Percentiles rank a stretch among this genome's conserved stretches.
These are phyloP conservation scores for Rhypophila decipiens DNA, from an alignment of 495 filamentous ascomycete species.

Conservation along the genomic window DNA sequence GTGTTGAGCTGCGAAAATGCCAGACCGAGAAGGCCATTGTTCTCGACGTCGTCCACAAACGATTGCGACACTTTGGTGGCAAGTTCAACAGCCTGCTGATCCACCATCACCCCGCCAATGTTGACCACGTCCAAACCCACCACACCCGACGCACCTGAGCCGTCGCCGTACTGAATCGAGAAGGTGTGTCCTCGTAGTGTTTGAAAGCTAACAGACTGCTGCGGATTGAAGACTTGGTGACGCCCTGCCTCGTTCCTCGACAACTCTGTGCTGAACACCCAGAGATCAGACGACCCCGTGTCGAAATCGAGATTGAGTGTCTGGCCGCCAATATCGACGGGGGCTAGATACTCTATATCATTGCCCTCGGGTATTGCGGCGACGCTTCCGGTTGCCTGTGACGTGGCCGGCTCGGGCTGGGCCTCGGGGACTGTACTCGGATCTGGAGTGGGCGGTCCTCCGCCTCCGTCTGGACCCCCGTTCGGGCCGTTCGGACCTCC, in stretches of 20 bases:
- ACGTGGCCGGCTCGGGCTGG: background rate
- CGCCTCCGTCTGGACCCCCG: background rate
- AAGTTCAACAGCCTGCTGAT: constrained; percentile 63
- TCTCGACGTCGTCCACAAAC: constrained; percentile 55
- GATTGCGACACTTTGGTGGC: constrained; percentile 56
- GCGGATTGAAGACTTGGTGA: constrained; percentile 58
- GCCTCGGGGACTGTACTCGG: background rate
- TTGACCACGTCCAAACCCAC: constrained; percentile 69
- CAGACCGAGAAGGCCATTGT: constrained; percentile 72
- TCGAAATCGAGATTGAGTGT: constrained; percentile 73
- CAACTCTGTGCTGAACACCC: constrained; percentile 70
- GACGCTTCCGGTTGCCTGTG: constrained; percentile 43
- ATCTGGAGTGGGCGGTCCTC: background rate
- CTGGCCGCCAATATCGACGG: constrained; percentile 68
- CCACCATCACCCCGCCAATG: constrained; percentile 65
- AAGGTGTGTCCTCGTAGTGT: constrained; percentile 43
- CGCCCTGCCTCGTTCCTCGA: constrained; percentile 33
- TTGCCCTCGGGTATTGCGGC: constrained; percentile 53
- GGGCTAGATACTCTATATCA: constrained; percentile 64
- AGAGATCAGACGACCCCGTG: constrained; percentile 77
- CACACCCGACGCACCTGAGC: constrained; percentile 55
- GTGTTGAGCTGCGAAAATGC: constrained; percentile 72
- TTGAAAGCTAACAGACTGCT: constrained; percentile 49
- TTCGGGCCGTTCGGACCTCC: constrained; percentile 6
- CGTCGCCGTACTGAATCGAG: constrained; percentile 70